Evolutionary conservation across 116 monocot genomes (phyloP).

Genomic region (Phalaenopsis hybrid): DNA sequence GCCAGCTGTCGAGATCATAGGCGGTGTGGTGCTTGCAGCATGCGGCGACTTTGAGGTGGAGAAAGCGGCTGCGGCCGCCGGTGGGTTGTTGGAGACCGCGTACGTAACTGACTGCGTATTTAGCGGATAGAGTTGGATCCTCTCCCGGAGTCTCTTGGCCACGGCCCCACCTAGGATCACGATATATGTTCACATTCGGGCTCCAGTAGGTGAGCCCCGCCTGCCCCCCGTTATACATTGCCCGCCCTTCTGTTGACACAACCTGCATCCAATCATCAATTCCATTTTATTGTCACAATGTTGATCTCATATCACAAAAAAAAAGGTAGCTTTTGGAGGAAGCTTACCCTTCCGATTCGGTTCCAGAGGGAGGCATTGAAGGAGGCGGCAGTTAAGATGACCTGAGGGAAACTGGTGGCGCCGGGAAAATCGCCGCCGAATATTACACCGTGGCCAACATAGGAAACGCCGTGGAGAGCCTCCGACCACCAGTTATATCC

Average conservation of each 20-base stretch:
- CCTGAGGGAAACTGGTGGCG: conserved; percentile 53
- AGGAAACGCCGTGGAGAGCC: conserved; percentile 48
- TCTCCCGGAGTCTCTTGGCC: conserved; percentile 81
- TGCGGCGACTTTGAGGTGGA: conserved; percentile 55
- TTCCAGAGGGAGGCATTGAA: conserved; percentile 55
- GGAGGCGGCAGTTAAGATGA: conserved; percentile 50
- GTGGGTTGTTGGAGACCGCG: conserved; percentile 49
- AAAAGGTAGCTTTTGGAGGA: no score
- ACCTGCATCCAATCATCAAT: conserved; percentile 19
- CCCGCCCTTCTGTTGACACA: conserved; percentile 61
- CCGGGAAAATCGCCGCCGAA: conserved; percentile 50
- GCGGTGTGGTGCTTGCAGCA: conserved; percentile 88
- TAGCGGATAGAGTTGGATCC: conserved; percentile 38
- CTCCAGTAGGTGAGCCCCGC: conserved; percentile 71
- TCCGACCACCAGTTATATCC: conserved; percentile 83
- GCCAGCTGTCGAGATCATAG: conserved; percentile 74
- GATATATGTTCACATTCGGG: conserved; percentile 70
- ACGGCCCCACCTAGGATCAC: conserved; percentile 72
- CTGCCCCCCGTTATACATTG: conserved; percentile 64
- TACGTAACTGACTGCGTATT: conserved; percentile 54
- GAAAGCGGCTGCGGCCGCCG: conserved; percentile 17
- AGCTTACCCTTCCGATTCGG: conserved; percentile 36
- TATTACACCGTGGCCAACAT: conserved; percentile 26
- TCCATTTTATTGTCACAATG: no score
- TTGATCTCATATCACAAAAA: no score